These are phyloP conservation scores for Reutealis trisperma DNA, from an alignment of 345 rosid species.

Conservation along the genomic window DNA sequence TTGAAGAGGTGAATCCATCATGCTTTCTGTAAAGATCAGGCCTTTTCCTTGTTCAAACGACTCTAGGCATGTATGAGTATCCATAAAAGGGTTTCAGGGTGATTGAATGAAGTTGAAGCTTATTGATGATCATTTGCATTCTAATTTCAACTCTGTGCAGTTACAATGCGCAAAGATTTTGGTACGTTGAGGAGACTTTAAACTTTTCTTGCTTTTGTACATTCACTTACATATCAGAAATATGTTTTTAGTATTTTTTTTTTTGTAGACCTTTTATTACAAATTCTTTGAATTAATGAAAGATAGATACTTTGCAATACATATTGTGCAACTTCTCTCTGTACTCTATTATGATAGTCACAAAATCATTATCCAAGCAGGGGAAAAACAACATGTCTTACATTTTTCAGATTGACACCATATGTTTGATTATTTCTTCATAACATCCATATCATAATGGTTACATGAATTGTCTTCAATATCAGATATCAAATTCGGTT, in stretches of 20 bases:
- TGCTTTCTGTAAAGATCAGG: constrained; percentile 2
- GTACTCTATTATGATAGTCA: background rate
- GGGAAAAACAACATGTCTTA: background rate
- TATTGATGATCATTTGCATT: constrained; percentile 10
- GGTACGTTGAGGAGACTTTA: constrained; percentile 26
- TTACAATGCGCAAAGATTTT: constrained; percentile 27
- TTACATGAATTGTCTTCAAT: background rate
- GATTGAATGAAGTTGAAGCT: constrained; percentile 6
- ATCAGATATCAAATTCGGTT: too few relatives aligned
- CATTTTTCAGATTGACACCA: too few relatives aligned
- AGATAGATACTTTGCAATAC: constrained; percentile 8
- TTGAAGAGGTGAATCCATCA: constrained; percentile 9
- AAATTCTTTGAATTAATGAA: constrained; percentile 28
- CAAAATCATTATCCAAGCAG: background rate
- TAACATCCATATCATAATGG: too few relatives aligned
- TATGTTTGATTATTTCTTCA: too few relatives aligned
- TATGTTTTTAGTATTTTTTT: constrained; percentile 20
- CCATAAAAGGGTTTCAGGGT: background rate
- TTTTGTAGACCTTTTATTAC: constrained; percentile 11
- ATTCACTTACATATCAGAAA: constrained; percentile 21
- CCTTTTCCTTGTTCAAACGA: background rate
- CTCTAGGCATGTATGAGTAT: background rate
- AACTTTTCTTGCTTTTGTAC: constrained; percentile 26
- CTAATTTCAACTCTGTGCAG: constrained; percentile 14
- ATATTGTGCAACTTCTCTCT: constrained; percentile 3